Conservation (phyloP, 441 rosid species). For the Adansonia gregorii region DNA sequence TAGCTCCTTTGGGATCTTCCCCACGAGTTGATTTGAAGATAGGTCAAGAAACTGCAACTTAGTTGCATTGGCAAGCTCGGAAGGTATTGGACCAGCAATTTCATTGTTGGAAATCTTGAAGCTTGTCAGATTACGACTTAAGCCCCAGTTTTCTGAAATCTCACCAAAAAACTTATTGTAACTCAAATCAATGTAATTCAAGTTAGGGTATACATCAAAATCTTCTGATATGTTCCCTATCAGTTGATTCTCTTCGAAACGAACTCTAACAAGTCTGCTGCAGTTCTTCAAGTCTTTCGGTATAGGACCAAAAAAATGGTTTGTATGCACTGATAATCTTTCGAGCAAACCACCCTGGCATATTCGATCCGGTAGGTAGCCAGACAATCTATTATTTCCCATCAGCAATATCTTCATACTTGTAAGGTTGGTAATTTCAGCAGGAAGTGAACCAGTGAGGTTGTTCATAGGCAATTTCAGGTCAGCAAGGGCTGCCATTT, state of each 20-base stretch:
- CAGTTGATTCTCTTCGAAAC: constrained; percentile 11
- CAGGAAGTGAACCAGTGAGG: constrained; percentile 7
- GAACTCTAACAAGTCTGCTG: constrained; percentile 18
- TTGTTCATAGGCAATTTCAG: constrained; percentile 19
- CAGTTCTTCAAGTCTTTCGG: constrained; percentile 19
- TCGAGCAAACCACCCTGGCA: constrained; percentile 2
- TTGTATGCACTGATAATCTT: neutral
- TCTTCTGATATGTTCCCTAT: constrained; percentile 9
- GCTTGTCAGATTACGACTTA: neutral
- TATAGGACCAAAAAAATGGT: neutral
- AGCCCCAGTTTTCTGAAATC: constrained; percentile 6
- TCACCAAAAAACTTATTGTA: constrained; percentile 11
- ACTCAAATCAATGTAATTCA: constrained; percentile 19
- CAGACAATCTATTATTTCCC: neutral
- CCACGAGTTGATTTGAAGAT: constrained; percentile 12
- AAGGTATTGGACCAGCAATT: neutral
- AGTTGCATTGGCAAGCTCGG: constrained; percentile 11
- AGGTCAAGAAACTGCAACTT: constrained; percentile 3
- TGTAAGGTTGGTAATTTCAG: constrained; percentile 13
- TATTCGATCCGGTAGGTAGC: neutral
- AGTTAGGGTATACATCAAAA: constrained; percentile 13
- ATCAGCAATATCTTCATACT: constrained; percentile 10
- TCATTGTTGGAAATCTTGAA: constrained; percentile 10
- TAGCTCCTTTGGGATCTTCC: constrained; percentile 15
- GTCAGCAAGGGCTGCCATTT: neutral